Evolutionary conservation across 179 eudicot genomes (phyloP), one percentile per base, ranked within the genome.

Genomic region (Silene noctiflora): DNA sequence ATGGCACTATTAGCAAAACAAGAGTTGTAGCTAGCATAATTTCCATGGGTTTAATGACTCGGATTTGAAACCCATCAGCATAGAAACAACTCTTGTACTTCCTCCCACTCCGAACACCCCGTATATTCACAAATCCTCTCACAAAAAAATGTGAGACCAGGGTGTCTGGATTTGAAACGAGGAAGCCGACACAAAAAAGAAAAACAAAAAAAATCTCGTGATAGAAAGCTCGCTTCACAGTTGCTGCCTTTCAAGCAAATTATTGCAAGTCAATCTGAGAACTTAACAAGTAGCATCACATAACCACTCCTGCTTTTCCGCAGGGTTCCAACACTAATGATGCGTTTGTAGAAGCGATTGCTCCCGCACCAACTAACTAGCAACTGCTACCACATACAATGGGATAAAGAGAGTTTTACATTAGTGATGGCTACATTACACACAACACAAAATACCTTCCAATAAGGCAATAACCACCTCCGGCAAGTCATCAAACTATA

Each of bases 391-490:
- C 71, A 56, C 80, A 68, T 69, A 78, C 76, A 81, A 70, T 55
- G 71, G 64, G 75, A 29, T 61, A 66, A 78, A 5, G 6, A 62
- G 70, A 42, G 19, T 73, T 58, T 75, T 78, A 56, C 79, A 69
- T 78, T 55, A 74, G 67, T 77, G 68, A 74, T 29, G 42, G 73
- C 81, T 78, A 75, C 76, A 74, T 81, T 33, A 33, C 39, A 33
- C 39, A 69, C 69, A 33, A 74, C 61, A 62, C 48, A 42, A 77
- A 62, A 72, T 70, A 61, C 77, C 79, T 71, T 69, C 71, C 51
- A 71, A 48, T 27, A 22, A 24, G 62, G 74, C 42, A 51, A 76
- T 84, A 76, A 83, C 83, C 88, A 85, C 88, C 88, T 81, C 88
- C 72, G 88, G 83, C 79, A 75, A 83, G 81, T 81, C 85, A 79